phyloP scores from a whole-genome alignment of 2,329 filamentous ascomycete genomes.

The Lomentospora prolificans region DNA sequence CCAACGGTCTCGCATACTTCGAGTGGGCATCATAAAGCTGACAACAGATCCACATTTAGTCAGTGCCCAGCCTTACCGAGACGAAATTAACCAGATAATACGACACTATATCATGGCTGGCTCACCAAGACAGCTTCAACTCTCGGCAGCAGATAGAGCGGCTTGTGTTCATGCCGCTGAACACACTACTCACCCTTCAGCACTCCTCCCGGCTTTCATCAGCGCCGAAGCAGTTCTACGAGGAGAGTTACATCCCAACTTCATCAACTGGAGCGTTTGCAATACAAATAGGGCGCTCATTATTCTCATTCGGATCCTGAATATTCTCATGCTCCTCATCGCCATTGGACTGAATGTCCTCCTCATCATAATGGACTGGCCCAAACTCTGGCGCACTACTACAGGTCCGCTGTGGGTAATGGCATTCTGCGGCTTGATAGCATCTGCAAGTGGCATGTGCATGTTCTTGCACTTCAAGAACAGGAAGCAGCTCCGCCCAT shows the following conservation, averaged over 20 bases:
- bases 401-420: conserved; percentile 57
- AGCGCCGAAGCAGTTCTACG: conserved; percentile 61
- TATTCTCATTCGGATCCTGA: conserved; percentile 57
- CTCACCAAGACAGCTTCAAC: conserved; percentile 61
- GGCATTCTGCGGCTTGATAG: conserved; percentile 62
- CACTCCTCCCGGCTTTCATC: conserved; percentile 49
- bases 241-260: conserved; percentile 70
- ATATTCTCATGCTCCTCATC: conserved; percentile 46
- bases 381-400: conserved; percentile 58
- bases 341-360: conserved; percentile 50
- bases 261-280: conserved; percentile 74
- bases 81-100: conserved; percentile 65
- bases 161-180: conserved; percentile 57
- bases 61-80: conserved; percentile 67
- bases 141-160: conserved; percentile 43
- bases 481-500: conserved; percentile 65
- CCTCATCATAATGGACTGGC: conserved; percentile 53
- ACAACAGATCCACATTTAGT: conserved; percentile 46
- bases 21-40: too few species aligned
- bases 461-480: conserved; percentile 67
- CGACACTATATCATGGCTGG: conserved; percentile 63
- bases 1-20: not conserved
- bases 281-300: conserved; percentile 70
- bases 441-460: conserved; percentile 72
- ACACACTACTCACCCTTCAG: conserved; percentile 67